Base-by-base conservation (phyloP, 2,329 filamentous ascomycete species). In the Cladorrhinum sp. region DNA sequence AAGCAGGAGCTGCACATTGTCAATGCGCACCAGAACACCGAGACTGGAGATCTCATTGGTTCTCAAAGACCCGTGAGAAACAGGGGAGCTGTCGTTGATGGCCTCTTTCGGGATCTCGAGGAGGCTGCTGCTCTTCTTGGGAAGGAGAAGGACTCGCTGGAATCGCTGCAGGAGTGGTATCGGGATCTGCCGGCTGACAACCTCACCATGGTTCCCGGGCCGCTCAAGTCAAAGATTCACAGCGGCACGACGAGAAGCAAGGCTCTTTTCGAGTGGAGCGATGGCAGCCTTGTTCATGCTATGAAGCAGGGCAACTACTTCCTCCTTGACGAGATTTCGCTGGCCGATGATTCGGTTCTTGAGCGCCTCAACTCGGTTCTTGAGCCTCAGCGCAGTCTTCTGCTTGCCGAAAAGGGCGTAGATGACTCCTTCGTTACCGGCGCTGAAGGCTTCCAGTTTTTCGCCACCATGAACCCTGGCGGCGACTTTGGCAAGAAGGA, bases 401-500 rank as follows among this genome's bases (percentile, higher is more conserved):
- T 99, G 2, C 82, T 99, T 16, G 96, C 96, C 0, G 95, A 99
- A 73, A 99, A 98, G 75, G 96, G 95, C 0, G 85, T 91, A 1
- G 83, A 90, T 4, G 88, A 96, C 72, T 92, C 92, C 0, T 87
- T 91, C 65, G 83, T 99, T 24, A 83, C 84, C 33, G 95, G 90
- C 5, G 75, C 81, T 10, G 81, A 89, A 46, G 91, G 89, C 0
- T 99, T 98, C 74, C 93, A 99, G 70, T 97, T 99, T 75, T 85
- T 99, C 62, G 94, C 95, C 2, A 99, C 95, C 0, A 99, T 99
- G 95, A 99, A 99, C 67, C 95, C 95, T 8, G 96, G 96, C 55
- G 95, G 96, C 51, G 95, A 99, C 72, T 99, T 98, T 73, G 95
- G 95, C 66, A 99, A 99, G 77, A 92, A 94, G 68, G 95, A 99